Conservation (phyloP, 2,329 filamentous ascomycete species). For the Trichophyton schoenleinii region DNA sequence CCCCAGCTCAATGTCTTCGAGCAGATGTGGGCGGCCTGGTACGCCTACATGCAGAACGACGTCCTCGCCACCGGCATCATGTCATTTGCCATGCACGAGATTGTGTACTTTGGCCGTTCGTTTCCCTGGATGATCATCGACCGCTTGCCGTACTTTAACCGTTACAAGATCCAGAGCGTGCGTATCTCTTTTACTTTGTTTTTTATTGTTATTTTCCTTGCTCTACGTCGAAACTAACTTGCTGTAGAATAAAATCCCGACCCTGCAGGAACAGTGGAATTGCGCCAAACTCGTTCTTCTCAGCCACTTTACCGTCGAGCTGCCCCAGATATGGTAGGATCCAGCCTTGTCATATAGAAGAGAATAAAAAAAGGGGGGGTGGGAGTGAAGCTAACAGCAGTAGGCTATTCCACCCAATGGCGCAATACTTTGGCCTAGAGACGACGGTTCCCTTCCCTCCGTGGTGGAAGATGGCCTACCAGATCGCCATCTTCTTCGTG, state of each 20-base stretch:
- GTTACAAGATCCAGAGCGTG: slow-evolving; percentile 88
- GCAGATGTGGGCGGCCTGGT: slow-evolving; percentile 90
- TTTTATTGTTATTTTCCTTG: no score
- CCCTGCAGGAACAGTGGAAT: slow-evolving; percentile 83
- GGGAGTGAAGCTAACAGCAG: not conserved
- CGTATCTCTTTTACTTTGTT: slow-evolving; percentile 20
- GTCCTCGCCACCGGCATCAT: slow-evolving; percentile 91
- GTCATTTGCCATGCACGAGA: slow-evolving; percentile 91
- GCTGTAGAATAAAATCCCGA: slow-evolving; percentile 65
- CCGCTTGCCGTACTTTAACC: slow-evolving; percentile 70
- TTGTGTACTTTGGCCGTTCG: slow-evolving; percentile 84
- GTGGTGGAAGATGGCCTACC: slow-evolving; percentile 71
- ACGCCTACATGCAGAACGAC: slow-evolving; percentile 97
- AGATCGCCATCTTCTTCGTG: slow-evolving; percentile 89
- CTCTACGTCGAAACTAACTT: slow-evolving; percentile 11
- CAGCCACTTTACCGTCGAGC: slow-evolving; percentile 93
- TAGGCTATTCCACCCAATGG: slow-evolving; percentile 87
- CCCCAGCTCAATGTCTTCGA: slow-evolving; percentile 76
- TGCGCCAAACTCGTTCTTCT: slow-evolving; percentile 87
- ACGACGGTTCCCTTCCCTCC: slow-evolving; percentile 84
- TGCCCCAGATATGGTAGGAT: slow-evolving; percentile 79
- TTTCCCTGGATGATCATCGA: slow-evolving; percentile 92
- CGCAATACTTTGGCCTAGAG: slow-evolving; percentile 78
- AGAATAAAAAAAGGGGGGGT: not conserved
- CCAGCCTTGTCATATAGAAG: not conserved